Percentiles rank a stretch among this genome's conserved stretches.
phyloP scores from a whole-genome alignment of 169 alveolate species.

The Cryptosporidium tyzzeri region DNA sequence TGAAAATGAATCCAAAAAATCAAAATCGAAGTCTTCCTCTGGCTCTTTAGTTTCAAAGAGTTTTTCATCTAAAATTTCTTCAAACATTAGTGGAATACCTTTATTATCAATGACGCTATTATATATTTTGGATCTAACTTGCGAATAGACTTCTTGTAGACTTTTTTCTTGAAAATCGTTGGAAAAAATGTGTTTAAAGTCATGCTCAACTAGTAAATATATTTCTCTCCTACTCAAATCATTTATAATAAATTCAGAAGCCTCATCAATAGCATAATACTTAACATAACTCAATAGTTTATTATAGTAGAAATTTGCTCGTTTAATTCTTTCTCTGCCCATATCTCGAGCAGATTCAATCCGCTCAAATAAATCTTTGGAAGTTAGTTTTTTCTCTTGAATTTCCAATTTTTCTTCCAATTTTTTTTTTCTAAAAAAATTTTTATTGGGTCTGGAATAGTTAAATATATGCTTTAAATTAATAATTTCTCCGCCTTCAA shows the following conservation, averaged over 20 bases:
- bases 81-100: neutral
- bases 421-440: neutral
- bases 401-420: neutral
- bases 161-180: neutral
- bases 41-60: neutral
- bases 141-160: slow-evolving; percentile 8
- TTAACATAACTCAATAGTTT: slow-evolving; percentile 5
- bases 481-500: neutral
- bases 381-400: slow-evolving; percentile 17
- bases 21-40: neutral
- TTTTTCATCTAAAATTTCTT: neutral
- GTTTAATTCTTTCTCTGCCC: slow-evolving; percentile 38
- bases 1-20: neutral
- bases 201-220: neutral
- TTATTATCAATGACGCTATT: neutral
- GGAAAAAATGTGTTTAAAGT: neutral
- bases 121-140: neutral
- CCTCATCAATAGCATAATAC: slow-evolving; percentile 22
- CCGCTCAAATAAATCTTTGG: slow-evolving; percentile 25
- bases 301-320: slow-evolving; percentile 28
- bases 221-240: neutral
- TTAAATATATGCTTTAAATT: neutral
- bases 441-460: neutral
- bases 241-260: slow-evolving; percentile 8
- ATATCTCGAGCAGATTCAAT: slow-evolving; percentile 51